Percentiles rank a stretch among this genome's conserved stretches.
These are phyloP conservation scores for Lactifluus subvellereus DNA, from an alignment of 768 basidiomycete species.

Conservation along the genomic window DNA sequence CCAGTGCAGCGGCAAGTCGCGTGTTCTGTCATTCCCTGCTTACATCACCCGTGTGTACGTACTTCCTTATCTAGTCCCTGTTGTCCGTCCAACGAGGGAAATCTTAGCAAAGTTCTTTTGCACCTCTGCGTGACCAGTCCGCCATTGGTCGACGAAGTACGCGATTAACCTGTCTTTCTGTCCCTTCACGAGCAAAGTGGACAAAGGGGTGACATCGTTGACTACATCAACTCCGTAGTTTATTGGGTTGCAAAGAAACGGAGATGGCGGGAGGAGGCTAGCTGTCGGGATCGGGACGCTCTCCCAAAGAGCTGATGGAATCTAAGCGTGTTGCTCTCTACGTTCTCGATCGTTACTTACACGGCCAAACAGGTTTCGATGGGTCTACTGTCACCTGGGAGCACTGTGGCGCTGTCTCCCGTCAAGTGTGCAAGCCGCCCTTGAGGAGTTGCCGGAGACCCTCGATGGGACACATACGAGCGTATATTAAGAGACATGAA, in stretches of 20 bases:
- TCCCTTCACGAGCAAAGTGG: constrained; percentile 4
- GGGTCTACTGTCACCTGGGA: constrained; percentile 2
- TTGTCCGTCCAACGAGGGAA: constrained; percentile 75
- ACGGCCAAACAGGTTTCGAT: not conserved
- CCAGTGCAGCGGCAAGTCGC: constrained; percentile 14
- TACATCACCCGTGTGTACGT: too few species aligned
- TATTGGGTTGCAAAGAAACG: not conserved
- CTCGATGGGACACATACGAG: constrained; percentile 9
- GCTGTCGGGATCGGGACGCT: constrained; percentile 3
- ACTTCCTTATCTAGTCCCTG: too few species aligned
- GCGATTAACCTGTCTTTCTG: not conserved
- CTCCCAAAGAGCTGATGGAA: constrained; percentile 1
- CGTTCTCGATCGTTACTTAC: accelerated
- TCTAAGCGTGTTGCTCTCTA: not conserved
- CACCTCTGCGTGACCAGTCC: not conserved
- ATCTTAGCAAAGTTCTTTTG: too few species aligned
- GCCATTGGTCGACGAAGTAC: not conserved
- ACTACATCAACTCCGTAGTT: not conserved
- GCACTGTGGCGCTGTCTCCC: not conserved
- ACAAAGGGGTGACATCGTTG: not conserved
- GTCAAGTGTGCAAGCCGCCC: not conserved
- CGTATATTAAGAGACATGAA: not conserved
- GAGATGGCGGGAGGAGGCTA: constrained; percentile 12
- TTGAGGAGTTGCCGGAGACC: not conserved
- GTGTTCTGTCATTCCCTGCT: too few species aligned